Percentiles rank a stretch among this genome's conserved stretches.
Evolutionary conservation across 768 basidiomycete species (phyloP).

Genomic region (Erythrobasidium yunnanense): DNA sequence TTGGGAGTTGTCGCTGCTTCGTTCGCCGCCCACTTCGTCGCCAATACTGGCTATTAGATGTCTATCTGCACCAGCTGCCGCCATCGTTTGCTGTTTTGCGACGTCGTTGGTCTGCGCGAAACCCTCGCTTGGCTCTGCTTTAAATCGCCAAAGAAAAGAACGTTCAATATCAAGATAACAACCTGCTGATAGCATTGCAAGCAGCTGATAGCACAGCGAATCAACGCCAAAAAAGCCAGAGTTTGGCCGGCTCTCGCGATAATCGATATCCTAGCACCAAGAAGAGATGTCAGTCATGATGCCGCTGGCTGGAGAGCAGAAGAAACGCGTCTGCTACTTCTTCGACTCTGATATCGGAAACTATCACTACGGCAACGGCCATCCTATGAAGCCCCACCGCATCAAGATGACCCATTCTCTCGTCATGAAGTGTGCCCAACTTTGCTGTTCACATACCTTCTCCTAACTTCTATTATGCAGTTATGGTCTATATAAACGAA

Average conservation of each 20-base stretch:
- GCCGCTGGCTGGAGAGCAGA: constrained; percentile 28
- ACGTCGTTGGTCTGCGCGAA: background rate
- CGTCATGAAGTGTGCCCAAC: constrained; percentile 64
- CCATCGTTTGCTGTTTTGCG: constrained; percentile 4
- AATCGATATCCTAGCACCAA: background rate
- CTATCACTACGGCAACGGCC: constrained; percentile 97
- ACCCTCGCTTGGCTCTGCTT: too few relatives aligned
- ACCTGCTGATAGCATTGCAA: too few relatives aligned
- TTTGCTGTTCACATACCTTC: background rate
- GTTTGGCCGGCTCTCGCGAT: background rate
- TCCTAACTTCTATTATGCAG: background rate
- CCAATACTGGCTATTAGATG: constrained; percentile 89
- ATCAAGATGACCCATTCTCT: constrained; percentile 99
- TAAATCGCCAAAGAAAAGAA: too few relatives aligned
- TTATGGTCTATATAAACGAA: constrained; percentile 95
- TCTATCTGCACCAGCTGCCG: constrained; percentile 47
- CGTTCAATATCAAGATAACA: too few relatives aligned
- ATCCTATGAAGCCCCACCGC: constrained; percentile 58
- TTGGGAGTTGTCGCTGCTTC: background rate
- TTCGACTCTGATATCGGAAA: constrained; percentile 97
- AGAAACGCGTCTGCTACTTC: constrained; percentile 63
- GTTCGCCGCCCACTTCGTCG: constrained; percentile 62
- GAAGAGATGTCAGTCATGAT: constrained; percentile 22
- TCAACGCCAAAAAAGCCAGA: background rate
- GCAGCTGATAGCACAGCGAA: too few relatives aligned